Evolutionary conservation across 768 basidiomycete genomes (phyloP).

Genomic region (Boletellus emodensis): DNA sequence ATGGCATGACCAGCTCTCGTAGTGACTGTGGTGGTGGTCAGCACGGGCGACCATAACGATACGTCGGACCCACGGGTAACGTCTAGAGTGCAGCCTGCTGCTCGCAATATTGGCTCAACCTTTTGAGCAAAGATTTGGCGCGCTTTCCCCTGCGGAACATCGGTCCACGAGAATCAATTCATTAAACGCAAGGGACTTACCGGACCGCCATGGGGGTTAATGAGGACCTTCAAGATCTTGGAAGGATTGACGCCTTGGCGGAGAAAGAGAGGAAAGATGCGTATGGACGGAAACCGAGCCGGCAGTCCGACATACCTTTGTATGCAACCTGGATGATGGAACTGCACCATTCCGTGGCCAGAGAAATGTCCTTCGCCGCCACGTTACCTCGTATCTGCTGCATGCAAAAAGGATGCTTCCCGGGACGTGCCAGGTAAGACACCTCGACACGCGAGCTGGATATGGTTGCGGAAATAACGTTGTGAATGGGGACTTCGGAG

Average conservation of each 20-base stretch:
- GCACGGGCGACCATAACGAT: neutral
- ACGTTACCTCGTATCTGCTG: slow-evolving; percentile 41
- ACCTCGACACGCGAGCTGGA: slow-evolving; percentile 40
- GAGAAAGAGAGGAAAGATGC: neutral
- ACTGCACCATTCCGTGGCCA: slow-evolving; percentile 49
- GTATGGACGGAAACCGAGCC: neutral
- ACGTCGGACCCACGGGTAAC: slow-evolving; percentile 48
- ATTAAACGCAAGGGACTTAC: slow-evolving; percentile 38
- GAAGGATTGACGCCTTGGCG: slow-evolving; percentile 47
- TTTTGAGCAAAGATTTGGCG: slow-evolving; percentile 47
- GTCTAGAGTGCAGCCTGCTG: slow-evolving; percentile 61
- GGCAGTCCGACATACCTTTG: slow-evolving; percentile 37
- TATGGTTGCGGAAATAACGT: slow-evolving; percentile 54
- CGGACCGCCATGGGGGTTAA: slow-evolving; percentile 79
- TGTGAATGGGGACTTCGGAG: slow-evolving; percentile 37
- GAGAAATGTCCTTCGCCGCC: slow-evolving; percentile 30
- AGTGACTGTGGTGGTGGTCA: slow-evolving; percentile 46
- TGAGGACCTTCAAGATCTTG: slow-evolving; percentile 59
- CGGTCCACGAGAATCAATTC: neutral
- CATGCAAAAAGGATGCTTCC: slow-evolving; percentile 38
- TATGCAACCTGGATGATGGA: slow-evolving; percentile 57
- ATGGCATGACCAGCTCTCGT: slow-evolving; percentile 59
- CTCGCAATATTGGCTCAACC: slow-evolving; percentile 69
- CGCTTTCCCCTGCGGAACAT: slow-evolving; percentile 54
- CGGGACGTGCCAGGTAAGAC: slow-evolving; percentile 47